Base-by-base conservation (phyloP, 805 yeast species). In the Suhomyces pyralidae region DNA sequence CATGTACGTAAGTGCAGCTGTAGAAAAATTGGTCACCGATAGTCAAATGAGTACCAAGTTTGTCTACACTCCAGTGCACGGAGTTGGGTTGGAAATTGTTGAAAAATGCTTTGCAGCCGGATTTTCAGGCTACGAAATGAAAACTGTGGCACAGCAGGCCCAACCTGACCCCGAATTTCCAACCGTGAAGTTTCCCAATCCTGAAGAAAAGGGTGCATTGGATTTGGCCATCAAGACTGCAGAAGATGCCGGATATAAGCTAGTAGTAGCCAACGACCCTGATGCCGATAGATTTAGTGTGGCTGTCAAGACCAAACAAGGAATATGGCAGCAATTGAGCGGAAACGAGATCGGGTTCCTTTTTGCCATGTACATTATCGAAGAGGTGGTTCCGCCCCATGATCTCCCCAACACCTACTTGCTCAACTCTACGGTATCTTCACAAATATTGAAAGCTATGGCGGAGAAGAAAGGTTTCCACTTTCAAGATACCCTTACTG, bases 31-130 rank as follows among this genome's bases (percentile, higher is more conserved):
- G 49, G 66, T 80, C 5, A 59, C 57, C n/a, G 50, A 53, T 19
- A 28, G 51, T 12, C 38, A 64, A 45, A 45, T 69, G 2, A 62
- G 65, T 53, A 71, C 79, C 52, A 65, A 77, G 63, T 84, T 86
- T 52, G 88, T 91, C 1, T 93, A 93, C 64, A 93, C 98, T 0
- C 96, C 98, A 20, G 84, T 93, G 86, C 98, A 93, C 67, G 99
- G 99, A 8, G 96, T 93, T 7, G 99, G 99, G 0, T 71, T 76
- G 24, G 85, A 83, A 44, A 80, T 84, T 24, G 84, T 87, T 40
- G 62, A 65, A 3, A 64, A 71, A 43, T 51, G 56, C 25, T 71
- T 82, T 0, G 62, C 79, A 30, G 55, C 64, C 7, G 58, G 71
- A 9, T 63, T 81, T 19, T 78, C 73, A 1, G 63, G 72, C 2